Evolutionary conservation across 495 filamentous ascomycete species (phyloP).

Genomic region (Podospora fimiseda): DNA sequence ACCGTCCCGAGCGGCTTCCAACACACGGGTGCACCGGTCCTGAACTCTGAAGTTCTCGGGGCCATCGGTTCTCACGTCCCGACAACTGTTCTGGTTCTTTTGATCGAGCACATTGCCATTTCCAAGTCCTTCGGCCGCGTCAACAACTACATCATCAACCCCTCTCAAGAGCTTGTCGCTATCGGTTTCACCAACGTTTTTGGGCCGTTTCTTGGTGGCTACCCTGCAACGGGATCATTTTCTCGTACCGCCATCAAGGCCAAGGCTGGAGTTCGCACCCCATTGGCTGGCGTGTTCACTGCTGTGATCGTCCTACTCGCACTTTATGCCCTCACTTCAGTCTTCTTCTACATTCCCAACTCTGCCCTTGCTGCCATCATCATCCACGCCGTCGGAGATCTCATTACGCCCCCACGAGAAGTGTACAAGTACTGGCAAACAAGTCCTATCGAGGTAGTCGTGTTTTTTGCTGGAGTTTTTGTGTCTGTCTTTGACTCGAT

Average conservation of each 20-base stretch:
- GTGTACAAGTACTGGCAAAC: conserved; percentile 48
- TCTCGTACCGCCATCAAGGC: conserved; percentile 45
- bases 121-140: conserved; percentile 49
- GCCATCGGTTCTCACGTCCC: conserved; percentile 33
- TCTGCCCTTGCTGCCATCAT: conserved; percentile 42
- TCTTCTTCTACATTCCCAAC: conserved; percentile 48
- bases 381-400: conserved; percentile 48
- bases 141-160: conserved; percentile 51
- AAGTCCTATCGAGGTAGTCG: conserved; percentile 43
- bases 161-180: conserved; percentile 49
- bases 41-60: conserved; percentile 28
- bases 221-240: conserved; percentile 50
- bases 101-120: conserved; percentile 52
- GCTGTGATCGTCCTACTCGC: conserved; percentile 47
- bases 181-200: conserved; percentile 48
- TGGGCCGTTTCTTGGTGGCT: conserved; percentile 47
- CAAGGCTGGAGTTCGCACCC: conserved; percentile 46
- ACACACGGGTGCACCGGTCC: conserved; percentile 30
- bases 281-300: conserved; percentile 46
- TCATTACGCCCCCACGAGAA: conserved; percentile 42
- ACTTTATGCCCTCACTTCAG: conserved; percentile 45
- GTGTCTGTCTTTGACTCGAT: conserved; percentile 46
- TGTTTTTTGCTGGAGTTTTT: conserved; percentile 48
- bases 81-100: conserved; percentile 40
- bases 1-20: conserved; percentile 43